Conservation (phyloP, 148 eudicot genomes). For the Rheum nobile region DNA sequence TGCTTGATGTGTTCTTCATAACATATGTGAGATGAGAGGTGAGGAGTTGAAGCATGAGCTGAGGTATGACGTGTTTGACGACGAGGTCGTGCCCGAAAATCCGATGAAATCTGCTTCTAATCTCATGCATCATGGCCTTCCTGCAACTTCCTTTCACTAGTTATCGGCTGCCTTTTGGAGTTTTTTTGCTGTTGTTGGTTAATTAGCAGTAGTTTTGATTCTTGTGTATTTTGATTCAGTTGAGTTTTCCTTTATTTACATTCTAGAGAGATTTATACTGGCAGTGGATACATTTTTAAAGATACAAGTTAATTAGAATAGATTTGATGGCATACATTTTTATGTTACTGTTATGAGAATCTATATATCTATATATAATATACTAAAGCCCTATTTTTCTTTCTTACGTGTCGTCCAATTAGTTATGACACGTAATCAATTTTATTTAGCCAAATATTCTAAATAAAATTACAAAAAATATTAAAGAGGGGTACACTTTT, state of each 20-base stretch:
- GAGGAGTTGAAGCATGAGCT: conserved; percentile 30
- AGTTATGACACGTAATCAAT: no score
- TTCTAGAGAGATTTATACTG: not conserved
- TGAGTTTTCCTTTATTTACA: not conserved
- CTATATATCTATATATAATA: no score
- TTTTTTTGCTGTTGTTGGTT: not conserved
- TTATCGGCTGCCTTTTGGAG: no score
- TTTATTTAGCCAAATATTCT: no score
- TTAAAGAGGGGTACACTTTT: no score
- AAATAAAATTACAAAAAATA: no score
- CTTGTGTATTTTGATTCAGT: not conserved
- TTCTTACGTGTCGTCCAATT: no score
- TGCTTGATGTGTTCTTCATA: conserved; percentile 67
- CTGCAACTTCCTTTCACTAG: conserved; percentile 24
- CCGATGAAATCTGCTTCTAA: conserved; percentile 22
- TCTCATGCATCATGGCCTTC: conserved; percentile 47
- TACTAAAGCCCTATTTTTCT: no score
- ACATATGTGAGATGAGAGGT: conserved; percentile 48
- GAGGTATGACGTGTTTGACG: conserved; percentile 46
- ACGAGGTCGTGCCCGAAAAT: conserved; percentile 39
- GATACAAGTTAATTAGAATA: not conserved
- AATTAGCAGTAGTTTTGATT: not conserved
- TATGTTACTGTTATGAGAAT: no score
- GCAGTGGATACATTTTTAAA: not conserved
- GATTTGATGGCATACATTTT: not conserved